Evolutionary conservation across 352 stramenopile species (phyloP), one percentile per base, ranked within the genome.

Genomic region (Pythium aphanidermatum): DNA sequence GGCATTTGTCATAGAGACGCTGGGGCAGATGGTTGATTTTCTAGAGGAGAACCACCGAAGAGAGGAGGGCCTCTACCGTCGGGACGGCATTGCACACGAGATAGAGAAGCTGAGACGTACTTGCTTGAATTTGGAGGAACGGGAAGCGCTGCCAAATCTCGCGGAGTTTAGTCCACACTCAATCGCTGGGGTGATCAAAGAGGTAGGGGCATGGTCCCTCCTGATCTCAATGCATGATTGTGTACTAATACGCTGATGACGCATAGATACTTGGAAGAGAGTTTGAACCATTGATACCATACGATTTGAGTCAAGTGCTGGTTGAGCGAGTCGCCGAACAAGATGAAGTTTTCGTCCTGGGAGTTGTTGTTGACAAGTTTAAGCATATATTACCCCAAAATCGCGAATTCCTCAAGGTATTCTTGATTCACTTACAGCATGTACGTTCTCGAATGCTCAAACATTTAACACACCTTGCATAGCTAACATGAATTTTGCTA

Each of bases 41-140:
- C 56, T 82, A 0, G 56, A 82, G 9, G 37, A 71, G 17, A 62
- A 78, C 38, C 53, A 83, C 20, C 47, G 46, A 0, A 47, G 63
- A 27, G 70, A 74, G 29, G 68, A 83, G 36, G 66, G 61, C 8
- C 48, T 86, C 12, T 86, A 83, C n/a, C 59, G 56, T 23, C 58
- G 62, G 37, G 33, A 68, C 24, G 66, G 63, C 9, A 14, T 53
- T 7, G 17, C 16, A 0, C 25, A 60, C 14, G 65, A 70, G 30
- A 43, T 32, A n/a, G 58, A 52, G 21, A 56, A 41, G 13, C 23
- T 52, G 16, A 43, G 35, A 5, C 13, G 33, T 16, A 29, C 5
- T 28, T 41, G 30, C 17, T 17, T 38, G 31, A 45, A 17, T 17
- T 4, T 12, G 3, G 38, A 32, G 2, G 14, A 35, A n/a, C n/a